Evolutionary conservation across 352 stramenopile species (phyloP), one percentile per base, ranked within the genome.

Genomic region (Phytophthora fragariaefolia): DNA sequence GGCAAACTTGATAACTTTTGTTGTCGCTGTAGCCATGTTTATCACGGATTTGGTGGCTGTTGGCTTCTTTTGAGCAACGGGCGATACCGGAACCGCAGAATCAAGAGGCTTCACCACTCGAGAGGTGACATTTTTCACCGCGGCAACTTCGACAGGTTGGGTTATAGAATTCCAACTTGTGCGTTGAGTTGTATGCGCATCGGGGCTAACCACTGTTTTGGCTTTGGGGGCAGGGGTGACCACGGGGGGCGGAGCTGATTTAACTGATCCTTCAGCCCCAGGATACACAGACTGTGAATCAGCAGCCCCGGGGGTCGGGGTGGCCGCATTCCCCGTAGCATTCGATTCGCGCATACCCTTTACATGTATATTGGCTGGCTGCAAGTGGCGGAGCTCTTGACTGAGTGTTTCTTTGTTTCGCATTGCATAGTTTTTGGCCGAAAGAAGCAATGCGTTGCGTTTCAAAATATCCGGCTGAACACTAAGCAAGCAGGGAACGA

Each of bases 401-500:
- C 89, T 57, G 13, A 94, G 60, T 32, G 58, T 54, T 0, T 66
- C 58, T 4, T 90, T 15, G 43, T 87, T 75, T 20, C 67, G 78
- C 50, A 89, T 42, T 4, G 76, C 63, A 54, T 88, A 93, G 43
- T 70, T 85, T 28, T 77, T 73, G 12, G 85, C 66, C 0, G 80
- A 75, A 5, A 90, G 62, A 26, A 92, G 67, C 32, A 95, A 57
- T 2, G 61, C 74, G 22, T 72, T 79, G 27, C 84, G 74, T 56
- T 91, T 90, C 57, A 89, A 63, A 24, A 70, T 71, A 38, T 91
- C 83, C 5, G 74, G 77, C 48, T 95, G 86, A 58, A 93, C 74
- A 18, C 66, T 81, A 7, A 89, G 27, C 58, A 95, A 73, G 63
- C 84, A 89, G 17, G 86, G 86, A 3, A 92, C 71, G n/a, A n/a